Base-by-base conservation (phyloP, 1,139 yeast species). In the Candida pseudoviswanathii region DNA sequence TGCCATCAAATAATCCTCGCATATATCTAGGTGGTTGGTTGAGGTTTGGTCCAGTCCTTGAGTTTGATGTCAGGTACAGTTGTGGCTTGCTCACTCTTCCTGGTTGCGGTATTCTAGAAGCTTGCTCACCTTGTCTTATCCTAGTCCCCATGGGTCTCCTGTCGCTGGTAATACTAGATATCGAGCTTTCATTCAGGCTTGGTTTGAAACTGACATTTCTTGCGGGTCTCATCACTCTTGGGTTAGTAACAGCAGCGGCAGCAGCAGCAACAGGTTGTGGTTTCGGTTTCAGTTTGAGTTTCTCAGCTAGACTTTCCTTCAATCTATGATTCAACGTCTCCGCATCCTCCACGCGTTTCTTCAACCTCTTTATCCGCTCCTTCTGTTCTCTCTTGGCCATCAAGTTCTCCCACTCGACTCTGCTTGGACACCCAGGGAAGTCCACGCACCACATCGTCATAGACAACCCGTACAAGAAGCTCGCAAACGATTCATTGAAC, bases 401-500 rank as follows among this genome's bases (percentile, higher is more conserved):
- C 21, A 68, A 57, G 44, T 64, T 61, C 40, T 73, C 73, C 70
- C 72, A 71, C 29, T 66, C 68, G n/a, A 61, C 64, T 47, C 62
- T 61, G 4, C 72, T 65, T 7, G 80, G 79, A 43, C 73, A 63
- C 1, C 73, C 74, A 0, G 77, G 78, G 55, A 82, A 82, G 58
- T 81, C 84, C 30, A 82, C 81, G 65, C 89, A 84, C 82, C 86
- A 84, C 65, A 85, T 83, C 49, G 85, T 82, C 58, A 83, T 78
- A 55, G 80, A 75, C 47, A 84, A 62, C 4, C 90, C 89, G 58
- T 82, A 84, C 46, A 84, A 64, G 43, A 84, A 77, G 40, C 86
- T 73, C 8, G 86, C 82, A 58, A 84, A 76, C 1, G 86, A 78
- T 61, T 84, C 89, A 60, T 84, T 84, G 60, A 84, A 77, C 41